Evolutionary conservation across 2,329 filamentous ascomycete genomes (phyloP).

Genomic region (Neofusicoccum parvum): DNA sequence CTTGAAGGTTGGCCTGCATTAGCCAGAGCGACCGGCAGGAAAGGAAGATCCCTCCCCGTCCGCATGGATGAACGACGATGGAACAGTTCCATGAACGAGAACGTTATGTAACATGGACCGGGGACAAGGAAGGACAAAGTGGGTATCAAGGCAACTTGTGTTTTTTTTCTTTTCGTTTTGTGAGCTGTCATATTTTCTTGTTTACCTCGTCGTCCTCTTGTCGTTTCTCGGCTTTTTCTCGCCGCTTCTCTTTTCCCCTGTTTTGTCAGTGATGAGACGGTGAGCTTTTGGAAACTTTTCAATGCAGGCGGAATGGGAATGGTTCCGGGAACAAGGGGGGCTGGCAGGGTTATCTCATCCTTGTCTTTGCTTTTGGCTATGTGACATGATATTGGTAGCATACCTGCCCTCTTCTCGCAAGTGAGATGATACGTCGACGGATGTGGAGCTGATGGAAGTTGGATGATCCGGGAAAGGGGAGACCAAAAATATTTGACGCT

Average conservation of each 20-base stretch:
- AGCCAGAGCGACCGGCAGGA: not conserved
- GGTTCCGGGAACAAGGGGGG: not conserved
- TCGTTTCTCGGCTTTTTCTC: slow-evolving; percentile 5
- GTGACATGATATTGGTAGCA: slow-evolving; percentile 10
- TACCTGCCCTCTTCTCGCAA: not conserved
- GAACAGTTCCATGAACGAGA: not conserved
- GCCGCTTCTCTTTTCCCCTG: not conserved
- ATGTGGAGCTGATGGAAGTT: not conserved
- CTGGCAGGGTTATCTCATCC: slow-evolving; percentile 2
- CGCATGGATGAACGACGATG: not conserved
- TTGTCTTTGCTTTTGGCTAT: slow-evolving; percentile 7
- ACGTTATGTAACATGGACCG: not conserved
- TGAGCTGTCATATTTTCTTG: slow-evolving; percentile 4
- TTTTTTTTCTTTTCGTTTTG: not conserved
- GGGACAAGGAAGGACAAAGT: not conserved
- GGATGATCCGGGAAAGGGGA: not conserved
- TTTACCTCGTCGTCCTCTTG: not conserved
- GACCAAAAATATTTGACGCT: not conserved
- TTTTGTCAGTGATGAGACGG: not conserved
- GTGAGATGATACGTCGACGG: not conserved
- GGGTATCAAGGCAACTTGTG: too few relatives aligned
- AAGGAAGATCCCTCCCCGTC: not conserved
- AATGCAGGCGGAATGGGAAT: not conserved
- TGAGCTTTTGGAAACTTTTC: slow-evolving; percentile 4
- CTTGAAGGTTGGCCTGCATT: slow-evolving; percentile 8